Base-by-base conservation (phyloP, 2,329 filamentous ascomycete genomes). In the Penicillium polonicum region DNA sequence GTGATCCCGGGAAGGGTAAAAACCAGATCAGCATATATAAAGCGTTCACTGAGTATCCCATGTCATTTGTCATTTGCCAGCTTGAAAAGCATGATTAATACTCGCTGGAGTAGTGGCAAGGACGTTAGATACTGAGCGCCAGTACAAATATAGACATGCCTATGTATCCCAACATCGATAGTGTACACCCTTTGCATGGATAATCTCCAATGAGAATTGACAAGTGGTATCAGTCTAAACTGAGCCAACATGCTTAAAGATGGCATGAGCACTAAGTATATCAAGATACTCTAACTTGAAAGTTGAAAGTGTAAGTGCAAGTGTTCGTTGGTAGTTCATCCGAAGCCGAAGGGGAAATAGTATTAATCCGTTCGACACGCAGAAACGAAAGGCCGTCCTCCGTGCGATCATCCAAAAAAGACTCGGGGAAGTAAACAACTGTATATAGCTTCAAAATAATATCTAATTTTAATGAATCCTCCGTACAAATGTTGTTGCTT, bases 331-430 rank as follows among this genome's bases (percentile, higher is more conserved):
- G 27, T 52, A 52, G 53, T 56, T 56, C 53, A 56, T 79, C 66
- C 70, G 69, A 48, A 25, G 59, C 61, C 61, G 61, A 60, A 54
- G 51, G 64, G 72, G 72, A 73, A 75, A 75, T 74, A 73, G 72
- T 74, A 68, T 74, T 75, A 75, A 74, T 75, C 72, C 72, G 72
- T 67, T 66, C 65, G 65, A 68, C 64, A 71, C 72, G 72, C 72
- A 75, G 72, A 75, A 75, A 75, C 70, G 70, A 75, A 74, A 74
- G 65, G 70, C 72, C 72, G 70, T 68, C 64, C 70, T 72, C 72
- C 71, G 72, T 69, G 62, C 64, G 66, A 73, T 70, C 66, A 72
- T 68, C 68, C 65, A 57, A 59, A 59, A 59, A 52, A 44, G 53
- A 56, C 21, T 36, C 25, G 51, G 50, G 49, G 45, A 63, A 67